Base-by-base conservation (phyloP, 352 stramenopile species). In the Globisporangium middletonii region DNA sequence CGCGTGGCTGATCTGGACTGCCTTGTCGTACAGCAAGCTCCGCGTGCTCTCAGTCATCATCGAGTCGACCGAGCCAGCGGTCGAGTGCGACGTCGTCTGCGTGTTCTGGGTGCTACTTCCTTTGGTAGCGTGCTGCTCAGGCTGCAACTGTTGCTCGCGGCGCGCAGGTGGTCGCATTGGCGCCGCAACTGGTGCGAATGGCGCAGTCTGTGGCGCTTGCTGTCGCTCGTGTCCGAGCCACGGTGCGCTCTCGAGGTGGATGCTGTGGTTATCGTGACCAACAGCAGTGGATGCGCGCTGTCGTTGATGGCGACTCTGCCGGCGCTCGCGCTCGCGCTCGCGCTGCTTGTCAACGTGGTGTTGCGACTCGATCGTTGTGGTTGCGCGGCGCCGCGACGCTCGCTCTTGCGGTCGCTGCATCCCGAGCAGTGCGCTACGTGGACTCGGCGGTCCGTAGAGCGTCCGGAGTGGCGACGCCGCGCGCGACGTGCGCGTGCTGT, bases 221-320 rank as follows among this genome's bases (percentile, higher is more conserved):
- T 47, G 35, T 52, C 33, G 57, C 2, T 57, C 49, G 49, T 44
- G 42, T 18, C 43, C 57, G 16, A 63, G 49, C 57, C 57, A 57
- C 18, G 50, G 57, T 13, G 57, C 57, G n/a, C 57, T 63, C 13
- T 63, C 50, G 8, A 63, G 57, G 15, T 57, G 57, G 48, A 63
- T 63, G 30, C 41, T 53, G 57, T 33, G 49, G 8, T 33, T 46
- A n/a, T 41, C 37, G 1, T 41, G 26, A 0, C 19, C 43, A 47
- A 6, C 0, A 3, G 26, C 5, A 13, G 26, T 7, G 4, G 41
- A 16, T 16, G 26, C 28, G 2, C 30, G 46, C 15, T 50, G 44
- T 43, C 55, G 46, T 16, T 44, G 30, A 19, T 15, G 33, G 19
- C 33, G 26, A 18, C 23, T 30, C 28, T 62, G 27, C 1, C 30